phyloP scores from a whole-genome alignment of 176 grass and related monocot genomes.

The Otatea glauca region DNA sequence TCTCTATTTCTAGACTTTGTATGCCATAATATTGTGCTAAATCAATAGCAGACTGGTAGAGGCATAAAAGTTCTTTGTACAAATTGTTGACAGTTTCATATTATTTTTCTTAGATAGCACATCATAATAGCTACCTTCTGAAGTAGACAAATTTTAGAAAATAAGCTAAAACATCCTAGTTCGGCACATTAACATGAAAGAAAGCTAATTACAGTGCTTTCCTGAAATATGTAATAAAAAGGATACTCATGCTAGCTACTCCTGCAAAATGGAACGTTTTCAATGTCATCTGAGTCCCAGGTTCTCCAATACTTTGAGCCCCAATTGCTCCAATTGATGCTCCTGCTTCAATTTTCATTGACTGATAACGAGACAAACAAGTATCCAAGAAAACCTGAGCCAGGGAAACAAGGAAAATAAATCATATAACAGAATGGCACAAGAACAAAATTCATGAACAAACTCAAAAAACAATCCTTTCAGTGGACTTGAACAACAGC shows the following conservation, averaged over 20 bases:
- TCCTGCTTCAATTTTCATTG: conserved; percentile 88
- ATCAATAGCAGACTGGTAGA: conserved; percentile 4
- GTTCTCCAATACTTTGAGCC: conserved; percentile 98
- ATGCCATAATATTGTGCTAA: conserved; percentile 8
- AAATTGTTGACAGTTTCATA: conserved; percentile 22
- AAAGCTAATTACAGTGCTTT: conserved; percentile 24
- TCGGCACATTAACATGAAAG: conserved; percentile 16
- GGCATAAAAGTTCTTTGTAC: background rate
- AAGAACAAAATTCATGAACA: conserved; percentile 15
- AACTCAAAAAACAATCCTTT: conserved; percentile 22
- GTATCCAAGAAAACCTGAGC: conserved; percentile 94
- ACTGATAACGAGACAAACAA: conserved; percentile 88
- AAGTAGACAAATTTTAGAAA: conserved; percentile 12
- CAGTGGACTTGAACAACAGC: background rate
- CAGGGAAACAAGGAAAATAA: conserved; percentile 16
- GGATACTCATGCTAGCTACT: conserved; percentile 99
- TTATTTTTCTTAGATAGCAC: background rate
- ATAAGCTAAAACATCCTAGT: background rate
- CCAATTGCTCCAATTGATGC: conserved; percentile 91
- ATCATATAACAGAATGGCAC: background rate
- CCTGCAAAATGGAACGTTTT: conserved; percentile 99
- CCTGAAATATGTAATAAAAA: conserved; percentile 39
- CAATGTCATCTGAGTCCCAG: conserved; percentile 95
- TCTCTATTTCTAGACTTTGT: conserved; percentile 11
- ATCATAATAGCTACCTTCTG: background rate